Percentiles rank a stretch among this genome's conserved stretches.
Evolutionary conservation across 495 filamentous ascomycete species (phyloP).

Genomic region (Aspergillus carlsbadensis): DNA sequence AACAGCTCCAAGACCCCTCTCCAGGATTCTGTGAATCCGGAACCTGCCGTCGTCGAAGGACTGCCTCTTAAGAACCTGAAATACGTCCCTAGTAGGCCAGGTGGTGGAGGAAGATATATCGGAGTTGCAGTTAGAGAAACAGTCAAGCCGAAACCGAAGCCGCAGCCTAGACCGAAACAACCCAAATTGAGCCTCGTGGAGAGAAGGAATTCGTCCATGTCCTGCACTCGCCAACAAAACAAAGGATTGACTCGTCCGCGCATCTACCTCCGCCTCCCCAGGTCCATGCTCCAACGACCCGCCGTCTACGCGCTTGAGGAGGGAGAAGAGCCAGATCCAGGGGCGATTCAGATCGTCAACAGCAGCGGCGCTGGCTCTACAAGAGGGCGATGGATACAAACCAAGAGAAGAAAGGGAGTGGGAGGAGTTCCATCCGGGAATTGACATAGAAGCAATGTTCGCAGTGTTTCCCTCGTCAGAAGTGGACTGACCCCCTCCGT

Average conservation of each 20-base stretch:
- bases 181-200: constrained; percentile 20
- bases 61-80: constrained; percentile 53
- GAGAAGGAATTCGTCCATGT: constrained; percentile 27
- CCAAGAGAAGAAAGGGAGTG: constrained; percentile 93
- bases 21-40: constrained; percentile 34
- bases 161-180: constrained; percentile 18
- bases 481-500: constrained; percentile 64
- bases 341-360: constrained; percentile 74
- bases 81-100: constrained; percentile 76
- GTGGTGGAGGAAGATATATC: constrained; percentile 75
- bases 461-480: constrained; percentile 78
- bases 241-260: constrained; percentile 22
- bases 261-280: constrained; percentile 36
- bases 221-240: constrained; percentile 26
- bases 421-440: constrained; percentile 94
- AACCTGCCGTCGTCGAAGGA: constrained; percentile 38
- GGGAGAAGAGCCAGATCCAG: constrained; percentile 50
- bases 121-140: constrained; percentile 55
- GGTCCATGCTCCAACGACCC: constrained; percentile 39
- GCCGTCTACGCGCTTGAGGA: constrained; percentile 48
- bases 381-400: constrained; percentile 95
- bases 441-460: constrained; percentile 80
- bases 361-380: constrained; percentile 77
- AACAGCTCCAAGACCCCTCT: constrained; percentile 33
- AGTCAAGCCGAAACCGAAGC: constrained; percentile 12